Percentiles rank a stretch among this genome's conserved stretches.
Conservation (phyloP, 176 grass and related monocot species). For the Zea mays region DNA sequence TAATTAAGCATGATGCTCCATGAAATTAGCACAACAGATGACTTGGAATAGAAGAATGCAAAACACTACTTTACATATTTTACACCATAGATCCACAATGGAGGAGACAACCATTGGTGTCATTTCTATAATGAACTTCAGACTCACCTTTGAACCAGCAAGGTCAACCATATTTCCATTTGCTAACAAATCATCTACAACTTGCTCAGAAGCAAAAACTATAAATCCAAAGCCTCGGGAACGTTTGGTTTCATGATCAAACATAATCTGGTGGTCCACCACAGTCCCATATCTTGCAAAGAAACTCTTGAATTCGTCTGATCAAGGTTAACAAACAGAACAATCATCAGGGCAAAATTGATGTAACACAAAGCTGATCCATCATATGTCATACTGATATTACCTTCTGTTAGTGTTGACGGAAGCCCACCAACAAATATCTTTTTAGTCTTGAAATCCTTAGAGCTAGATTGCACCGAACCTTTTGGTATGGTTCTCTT, state of each 20-base stretch:
- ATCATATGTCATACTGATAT: constrained; percentile 20
- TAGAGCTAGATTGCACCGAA: constrained; percentile 48
- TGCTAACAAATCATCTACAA: constrained; percentile 86
- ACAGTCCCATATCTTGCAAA: constrained; percentile 76
- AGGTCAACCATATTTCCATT: constrained; percentile 94
- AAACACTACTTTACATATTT: constrained; percentile 29
- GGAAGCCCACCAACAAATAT: constrained; percentile 72
- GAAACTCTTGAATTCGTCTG: constrained; percentile 84
- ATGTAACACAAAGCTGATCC: constrained; percentile 22
- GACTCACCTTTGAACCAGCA: constrained; percentile 76
- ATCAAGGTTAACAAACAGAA: constrained; percentile 42
- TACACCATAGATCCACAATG: constrained; percentile 2
- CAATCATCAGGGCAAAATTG: constrained; percentile 31
- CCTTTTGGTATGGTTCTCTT: constrained; percentile 95
- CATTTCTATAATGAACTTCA: constrained; percentile 40
- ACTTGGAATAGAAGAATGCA: constrained; percentile 24
- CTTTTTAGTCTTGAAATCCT: constrained; percentile 45
- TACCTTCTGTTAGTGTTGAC: constrained; percentile 73
- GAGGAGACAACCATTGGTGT: constrained; percentile 15
- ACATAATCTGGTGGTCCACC: constrained; percentile 85
- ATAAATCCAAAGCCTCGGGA: constrained; percentile 97
- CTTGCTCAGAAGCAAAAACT: constrained; percentile 84
- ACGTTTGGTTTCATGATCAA: constrained; percentile 74
- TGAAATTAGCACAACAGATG: constrained; percentile 12
- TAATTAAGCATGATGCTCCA: constrained; percentile 35